A percentile compares a stretch with the other conserved stretches of the same genome.
These are phyloP conservation scores for Pyrenochaeta sp. DNA, from an alignment of 2,329 filamentous ascomycete genomes.

Conservation along the genomic window DNA sequence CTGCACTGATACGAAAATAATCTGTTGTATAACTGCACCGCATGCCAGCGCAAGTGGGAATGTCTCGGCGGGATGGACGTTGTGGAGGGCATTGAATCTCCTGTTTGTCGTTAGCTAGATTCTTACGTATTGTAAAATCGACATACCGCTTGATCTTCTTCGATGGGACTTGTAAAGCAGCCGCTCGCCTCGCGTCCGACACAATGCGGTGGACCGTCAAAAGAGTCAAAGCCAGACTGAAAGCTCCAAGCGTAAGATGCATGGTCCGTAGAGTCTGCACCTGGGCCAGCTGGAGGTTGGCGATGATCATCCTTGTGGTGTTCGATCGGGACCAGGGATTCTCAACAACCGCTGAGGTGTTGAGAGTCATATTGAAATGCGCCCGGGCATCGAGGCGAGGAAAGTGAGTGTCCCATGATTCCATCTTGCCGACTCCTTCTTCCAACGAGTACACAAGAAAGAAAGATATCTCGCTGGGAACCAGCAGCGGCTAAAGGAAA, in stretches of 20 bases:
- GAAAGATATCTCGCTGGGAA: constrained; percentile 44
- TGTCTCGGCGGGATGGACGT: constrained; percentile 49
- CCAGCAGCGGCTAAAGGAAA: constrained; percentile 49
- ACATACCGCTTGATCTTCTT: constrained; percentile 46
- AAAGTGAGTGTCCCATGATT: constrained; percentile 43
- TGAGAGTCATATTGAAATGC: constrained; percentile 49
- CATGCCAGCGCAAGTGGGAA: constrained; percentile 51
- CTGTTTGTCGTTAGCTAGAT: constrained; percentile 30
- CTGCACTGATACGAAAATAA: constrained; percentile 50
- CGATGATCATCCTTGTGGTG: constrained; percentile 40
- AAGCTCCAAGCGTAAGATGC: constrained; percentile 48
- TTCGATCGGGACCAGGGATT: constrained; percentile 41
- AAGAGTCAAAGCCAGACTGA: constrained; percentile 47
- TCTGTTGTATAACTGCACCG: constrained; percentile 47
- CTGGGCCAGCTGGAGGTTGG: constrained; percentile 45
- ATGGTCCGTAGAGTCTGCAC: constrained; percentile 49
- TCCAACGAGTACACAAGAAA: constrained; percentile 36
- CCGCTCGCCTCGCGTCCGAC: constrained; percentile 46
- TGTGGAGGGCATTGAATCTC: constrained; percentile 44
- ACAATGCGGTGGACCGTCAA: constrained; percentile 47
- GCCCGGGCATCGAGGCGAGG: constrained; percentile 44
- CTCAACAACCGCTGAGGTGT: constrained; percentile 37
- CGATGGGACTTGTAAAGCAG: constrained; percentile 39
- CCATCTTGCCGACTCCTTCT: constrained; percentile 45
- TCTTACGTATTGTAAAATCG: background rate